These are phyloP conservation scores for Trichoderma sp. DNA, from an alignment of 2,329 filamentous ascomycete genomes.

Conservation along the genomic window DNA sequence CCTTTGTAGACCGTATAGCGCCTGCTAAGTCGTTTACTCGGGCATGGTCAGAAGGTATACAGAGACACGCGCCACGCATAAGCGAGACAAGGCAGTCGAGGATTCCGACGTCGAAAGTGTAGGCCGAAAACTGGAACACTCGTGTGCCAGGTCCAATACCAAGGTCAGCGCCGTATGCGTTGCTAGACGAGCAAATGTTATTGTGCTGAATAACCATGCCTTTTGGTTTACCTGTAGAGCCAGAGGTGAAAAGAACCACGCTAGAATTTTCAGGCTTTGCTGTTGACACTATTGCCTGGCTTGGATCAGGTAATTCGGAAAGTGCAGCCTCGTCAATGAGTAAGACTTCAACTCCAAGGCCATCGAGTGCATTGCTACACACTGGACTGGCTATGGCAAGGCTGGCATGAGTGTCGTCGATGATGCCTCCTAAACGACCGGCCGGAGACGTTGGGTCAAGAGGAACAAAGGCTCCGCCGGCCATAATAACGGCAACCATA, in stretches of 20 bases:
- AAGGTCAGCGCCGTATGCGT: conserved; percentile 17
- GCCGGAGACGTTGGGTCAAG: conserved; percentile 24
- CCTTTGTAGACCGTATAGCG: conserved; percentile 14
- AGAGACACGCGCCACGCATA: conserved; percentile 28
- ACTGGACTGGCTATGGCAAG: not conserved
- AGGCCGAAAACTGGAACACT: conserved; percentile 29
- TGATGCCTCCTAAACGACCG: not conserved
- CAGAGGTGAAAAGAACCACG: conserved; percentile 23
- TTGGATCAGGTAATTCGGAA: conserved; percentile 1
- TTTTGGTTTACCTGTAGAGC: conserved; percentile 19
- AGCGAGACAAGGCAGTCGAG: conserved; percentile 28
- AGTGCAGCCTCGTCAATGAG: conserved; percentile 5
- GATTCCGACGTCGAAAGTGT: conserved; percentile 30
- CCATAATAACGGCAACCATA: conserved; percentile 27
- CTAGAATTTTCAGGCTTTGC: not conserved
- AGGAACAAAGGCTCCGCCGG: conserved; percentile 27
- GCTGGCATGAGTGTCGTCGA: not conserved
- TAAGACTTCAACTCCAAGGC: not conserved
- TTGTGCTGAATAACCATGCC: conserved; percentile 22
- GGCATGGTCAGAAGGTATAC: conserved; percentile 27
- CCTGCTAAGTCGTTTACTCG: conserved; percentile 26
- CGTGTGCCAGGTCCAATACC: conserved; percentile 20
- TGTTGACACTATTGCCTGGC: not conserved
- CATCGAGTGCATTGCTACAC: not conserved
- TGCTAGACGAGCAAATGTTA: conserved; percentile 20